Evolutionary conservation across 768 basidiomycete genomes (phyloP).

Genomic region (Termitomyces titanicus): DNA sequence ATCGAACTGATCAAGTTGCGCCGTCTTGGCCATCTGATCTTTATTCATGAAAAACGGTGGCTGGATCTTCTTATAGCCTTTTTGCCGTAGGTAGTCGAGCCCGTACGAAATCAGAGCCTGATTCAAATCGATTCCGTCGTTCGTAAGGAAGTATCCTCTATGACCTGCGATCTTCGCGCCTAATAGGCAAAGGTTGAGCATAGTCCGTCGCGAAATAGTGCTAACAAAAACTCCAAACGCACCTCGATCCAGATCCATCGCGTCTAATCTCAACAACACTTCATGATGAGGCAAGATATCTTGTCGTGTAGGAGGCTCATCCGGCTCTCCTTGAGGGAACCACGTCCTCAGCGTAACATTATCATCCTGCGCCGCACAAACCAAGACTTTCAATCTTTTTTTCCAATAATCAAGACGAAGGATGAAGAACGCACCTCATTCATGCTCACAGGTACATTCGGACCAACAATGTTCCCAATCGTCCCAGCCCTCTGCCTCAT

Average conservation of each 20-base stretch:
- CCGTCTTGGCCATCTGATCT: constrained; percentile 95
- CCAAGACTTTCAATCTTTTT: neutral
- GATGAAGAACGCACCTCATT: constrained; percentile 67
- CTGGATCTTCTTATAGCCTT: constrained; percentile 89
- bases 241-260: constrained; percentile 97
- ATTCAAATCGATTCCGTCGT: constrained; percentile 96
- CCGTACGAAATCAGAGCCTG: constrained; percentile 95
- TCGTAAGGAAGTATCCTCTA: constrained; percentile 93
- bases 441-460: constrained; percentile 76
- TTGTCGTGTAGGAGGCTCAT: constrained; percentile 64
- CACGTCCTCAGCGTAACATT: constrained; percentile 79
- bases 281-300: constrained; percentile 97
- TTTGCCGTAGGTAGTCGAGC: constrained; percentile 83
- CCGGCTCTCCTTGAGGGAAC: constrained; percentile 78
- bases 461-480: constrained; percentile 92
- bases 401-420: neutral
- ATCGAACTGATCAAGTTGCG: constrained; percentile 97
- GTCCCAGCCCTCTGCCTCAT: constrained; percentile 80
- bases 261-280: constrained; percentile 88
- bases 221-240: constrained; percentile 15
- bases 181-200: constrained; percentile 19
- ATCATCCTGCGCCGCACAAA: constrained; percentile 66
- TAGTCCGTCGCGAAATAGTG: neutral
- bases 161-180: constrained; percentile 93
- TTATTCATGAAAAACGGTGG: constrained; percentile 99